Base-by-base conservation (phyloP, 345 rosid species). In the Cardiospermum halicacabum region DNA sequence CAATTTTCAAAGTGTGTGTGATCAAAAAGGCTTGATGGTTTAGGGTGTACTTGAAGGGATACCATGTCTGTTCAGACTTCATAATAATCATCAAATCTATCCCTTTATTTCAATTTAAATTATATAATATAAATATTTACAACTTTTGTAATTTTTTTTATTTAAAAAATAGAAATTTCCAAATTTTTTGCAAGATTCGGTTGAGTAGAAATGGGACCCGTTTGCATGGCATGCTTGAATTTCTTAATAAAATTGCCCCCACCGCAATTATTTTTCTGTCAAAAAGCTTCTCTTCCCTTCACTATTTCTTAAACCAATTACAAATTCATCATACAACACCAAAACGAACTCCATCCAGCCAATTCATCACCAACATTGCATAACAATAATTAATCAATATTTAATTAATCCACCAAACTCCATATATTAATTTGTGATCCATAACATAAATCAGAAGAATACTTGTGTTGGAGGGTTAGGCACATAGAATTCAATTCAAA, bases 401-500 rank as follows among this genome's bases (percentile, higher is more conserved):
- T 1, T 18, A 47, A 47, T 34, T 34, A 4, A 11, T 18, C 19
- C 0, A 21, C 11, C n/a, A n/a, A n/a, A n/a, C n/a, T n/a, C n/a
- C n/a, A n/a, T n/a, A n/a, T n/a, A n/a, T n/a, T n/a, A n/a, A n/a
- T n/a, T n/a, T n/a, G n/a, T n/a, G n/a, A n/a, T n/a, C n/a, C n/a
- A n/a, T n/a, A 43, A 16, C 21, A 0, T 12, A 3, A 10, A 7
- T 16, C n/a, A 26, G 27, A 30, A 34, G 58, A 28, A 50, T 45
- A 34, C 67, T 64, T 51, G 67, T 53, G 22, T 16, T 13, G 42
- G 58, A 36, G 58, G 58, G 58, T 64, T 34, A 36, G 49, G 67
- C 67, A 64, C 24, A 57, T 21, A 36, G 48, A 15, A 60, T n/a
- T n/a, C n/a, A n/a, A n/a, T n/a, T n/a, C n/a, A n/a, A 83, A 83